Conservation (phyloP, 768 basidiomycete genomes). For the Suillus weaverae region DNA sequence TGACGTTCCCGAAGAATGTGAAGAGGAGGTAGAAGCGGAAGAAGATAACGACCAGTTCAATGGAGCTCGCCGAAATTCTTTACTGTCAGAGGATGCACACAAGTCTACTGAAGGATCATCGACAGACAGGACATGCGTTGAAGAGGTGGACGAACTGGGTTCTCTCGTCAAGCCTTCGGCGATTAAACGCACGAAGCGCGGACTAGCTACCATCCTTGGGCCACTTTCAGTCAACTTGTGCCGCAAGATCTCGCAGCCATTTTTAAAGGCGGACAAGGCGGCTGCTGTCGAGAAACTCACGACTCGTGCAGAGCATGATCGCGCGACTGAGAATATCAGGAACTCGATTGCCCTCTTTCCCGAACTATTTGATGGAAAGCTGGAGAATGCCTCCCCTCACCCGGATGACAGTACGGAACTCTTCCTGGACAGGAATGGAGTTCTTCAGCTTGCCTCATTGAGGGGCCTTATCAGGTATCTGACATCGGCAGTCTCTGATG, state of each 20-base stretch:
- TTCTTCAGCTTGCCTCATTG: conserved; percentile 38
- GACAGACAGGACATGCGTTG: neutral
- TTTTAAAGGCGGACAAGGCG: conserved; percentile 2
- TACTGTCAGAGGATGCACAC: neutral
- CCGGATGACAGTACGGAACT: conserved; percentile 31
- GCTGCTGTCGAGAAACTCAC: neutral
- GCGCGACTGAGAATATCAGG: conserved; percentile 25
- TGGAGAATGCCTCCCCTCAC: conserved; percentile 31
- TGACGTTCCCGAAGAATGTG: conserved; percentile 15
- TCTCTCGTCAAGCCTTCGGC: neutral
- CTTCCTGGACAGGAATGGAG: conserved; percentile 26
- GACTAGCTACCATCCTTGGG: conserved; percentile 17
- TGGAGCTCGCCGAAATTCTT: neutral
- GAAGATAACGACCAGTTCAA: neutral
- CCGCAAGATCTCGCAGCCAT: conserved; percentile 10
- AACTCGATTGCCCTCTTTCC: conserved; percentile 31
- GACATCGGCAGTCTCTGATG: conserved; percentile 40
- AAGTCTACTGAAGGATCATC: conserved; percentile 4
- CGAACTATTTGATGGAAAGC: conserved; percentile 23
- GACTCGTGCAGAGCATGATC: conserved; percentile 19
- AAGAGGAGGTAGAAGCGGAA: neutral
- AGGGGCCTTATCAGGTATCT: conserved; percentile 46
- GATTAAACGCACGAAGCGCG: conserved; percentile 11
- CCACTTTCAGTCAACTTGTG: conserved; percentile 15
- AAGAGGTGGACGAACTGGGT: neutral